A percentile compares a stretch with the other conserved stretches of the same genome.
phyloP scores from a whole-genome alignment of 176 grass and related monocot genomes.

The Eremochloa ophiuroides region DNA sequence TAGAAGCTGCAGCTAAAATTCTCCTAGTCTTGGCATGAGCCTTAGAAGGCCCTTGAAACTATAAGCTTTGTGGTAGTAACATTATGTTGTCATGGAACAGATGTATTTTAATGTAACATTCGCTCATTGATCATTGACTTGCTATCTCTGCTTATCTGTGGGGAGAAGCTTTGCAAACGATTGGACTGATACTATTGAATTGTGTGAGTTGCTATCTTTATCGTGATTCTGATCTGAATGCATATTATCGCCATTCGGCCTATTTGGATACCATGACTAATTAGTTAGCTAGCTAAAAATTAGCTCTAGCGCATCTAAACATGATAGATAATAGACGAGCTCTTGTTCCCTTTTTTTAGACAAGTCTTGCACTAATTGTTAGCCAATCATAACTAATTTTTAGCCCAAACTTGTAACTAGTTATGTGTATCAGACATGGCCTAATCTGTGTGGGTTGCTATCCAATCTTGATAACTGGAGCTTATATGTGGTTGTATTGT shows the following conservation, averaged over 20 bases:
- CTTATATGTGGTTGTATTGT: background rate
- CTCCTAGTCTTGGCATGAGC: conserved; percentile 6
- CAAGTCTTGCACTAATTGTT: too few relatives aligned
- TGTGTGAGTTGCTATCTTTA: background rate
- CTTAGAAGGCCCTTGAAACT: conserved; percentile 1
- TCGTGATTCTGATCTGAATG: background rate
- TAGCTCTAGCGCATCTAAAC: too few relatives aligned
- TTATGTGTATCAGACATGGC: too few relatives aligned
- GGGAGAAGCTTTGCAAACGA: background rate
- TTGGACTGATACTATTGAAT: conserved; percentile 7
- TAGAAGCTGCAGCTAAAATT: conserved; percentile 29
- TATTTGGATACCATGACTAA: too few relatives aligned
- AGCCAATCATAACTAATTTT: too few relatives aligned
- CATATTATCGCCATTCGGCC: background rate
- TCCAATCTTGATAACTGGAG: background rate
- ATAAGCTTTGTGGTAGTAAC: conserved; percentile 27
- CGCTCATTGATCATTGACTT: background rate
- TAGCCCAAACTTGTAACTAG: too few relatives aligned
- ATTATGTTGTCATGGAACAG: conserved; percentile 8
- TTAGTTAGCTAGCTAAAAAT: too few relatives aligned
- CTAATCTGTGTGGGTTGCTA: too few relatives aligned
- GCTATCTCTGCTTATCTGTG: background rate
- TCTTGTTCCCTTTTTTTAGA: too few relatives aligned
- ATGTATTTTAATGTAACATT: conserved; percentile 19
- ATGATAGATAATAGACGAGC: too few relatives aligned